These are phyloP conservation scores for Russula brevipes DNA, from an alignment of 768 basidiomycete species.

Conservation along the genomic window DNA sequence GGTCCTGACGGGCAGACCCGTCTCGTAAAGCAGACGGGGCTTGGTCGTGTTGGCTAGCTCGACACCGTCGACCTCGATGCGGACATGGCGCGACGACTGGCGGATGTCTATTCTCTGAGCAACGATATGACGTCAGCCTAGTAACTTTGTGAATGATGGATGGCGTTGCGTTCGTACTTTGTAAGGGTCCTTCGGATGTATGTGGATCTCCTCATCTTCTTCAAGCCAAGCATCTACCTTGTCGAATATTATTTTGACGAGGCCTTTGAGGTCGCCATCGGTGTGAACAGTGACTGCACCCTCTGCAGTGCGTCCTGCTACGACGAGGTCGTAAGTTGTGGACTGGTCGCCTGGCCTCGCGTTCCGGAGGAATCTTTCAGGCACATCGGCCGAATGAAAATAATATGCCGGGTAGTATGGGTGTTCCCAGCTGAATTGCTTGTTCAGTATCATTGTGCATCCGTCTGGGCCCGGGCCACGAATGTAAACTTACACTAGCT, in stretches of 20 bases:
- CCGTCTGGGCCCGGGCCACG: not conserved
- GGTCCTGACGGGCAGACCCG: conserved; percentile 48
- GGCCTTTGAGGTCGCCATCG: conserved; percentile 39
- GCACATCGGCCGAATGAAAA: conserved; percentile 45
- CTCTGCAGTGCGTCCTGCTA: conserved; percentile 37
- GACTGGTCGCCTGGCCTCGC: conserved; percentile 31
- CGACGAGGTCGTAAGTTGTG: conserved; percentile 43
- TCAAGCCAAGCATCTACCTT: conserved; percentile 63
- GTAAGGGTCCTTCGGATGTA: conserved; percentile 64
- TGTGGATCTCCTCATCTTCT: conserved; percentile 57
- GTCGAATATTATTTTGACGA: conserved; percentile 46
- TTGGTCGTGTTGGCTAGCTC: conserved; percentile 55
- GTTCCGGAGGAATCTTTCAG: conserved; percentile 39
- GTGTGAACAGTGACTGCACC: conserved; percentile 38
- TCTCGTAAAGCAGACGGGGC: conserved; percentile 56
- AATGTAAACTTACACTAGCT: conserved; percentile 47
- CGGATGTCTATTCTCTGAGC: conserved; percentile 55
- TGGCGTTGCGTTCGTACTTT: conserved; percentile 39
- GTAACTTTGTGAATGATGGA: not conserved
- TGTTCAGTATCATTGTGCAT: not conserved
- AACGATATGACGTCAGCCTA: not conserved
- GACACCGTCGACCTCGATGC: conserved; percentile 55
- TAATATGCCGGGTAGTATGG: conserved; percentile 51
- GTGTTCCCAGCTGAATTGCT: conserved; percentile 46
- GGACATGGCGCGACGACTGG: conserved; percentile 55